phyloP scores from a whole-genome alignment of 2,329 filamentous ascomycete species.

The Penicillium sp. region DNA sequence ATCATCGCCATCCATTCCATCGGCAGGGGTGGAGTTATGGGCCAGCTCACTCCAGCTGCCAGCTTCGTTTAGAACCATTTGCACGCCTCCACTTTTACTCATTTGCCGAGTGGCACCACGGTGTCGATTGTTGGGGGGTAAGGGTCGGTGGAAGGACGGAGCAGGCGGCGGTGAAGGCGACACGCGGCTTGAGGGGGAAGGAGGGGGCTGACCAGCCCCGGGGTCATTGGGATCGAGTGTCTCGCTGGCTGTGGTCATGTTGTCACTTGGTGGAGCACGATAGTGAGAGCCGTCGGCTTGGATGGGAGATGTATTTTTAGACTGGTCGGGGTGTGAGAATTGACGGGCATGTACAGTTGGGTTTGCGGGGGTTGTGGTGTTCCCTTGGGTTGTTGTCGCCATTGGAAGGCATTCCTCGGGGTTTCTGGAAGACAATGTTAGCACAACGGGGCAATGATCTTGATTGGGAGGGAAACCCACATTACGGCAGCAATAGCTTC shows the following conservation, averaged over 20 bases:
- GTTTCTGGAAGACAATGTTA: slow-evolving; percentile 29
- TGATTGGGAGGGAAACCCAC: slow-evolving; percentile 26
- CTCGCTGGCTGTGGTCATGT: slow-evolving; percentile 30
- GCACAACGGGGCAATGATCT: slow-evolving; percentile 7
- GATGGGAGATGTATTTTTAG: slow-evolving; percentile 31
- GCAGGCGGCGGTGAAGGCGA: slow-evolving; percentile 30
- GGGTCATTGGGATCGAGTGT: slow-evolving; percentile 30
- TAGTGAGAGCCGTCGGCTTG: slow-evolving; percentile 32
- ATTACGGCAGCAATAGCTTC: slow-evolving; percentile 42
- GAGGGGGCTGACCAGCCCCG: slow-evolving; percentile 20
- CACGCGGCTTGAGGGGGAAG: slow-evolving; percentile 30
- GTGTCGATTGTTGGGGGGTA: slow-evolving; percentile 45
- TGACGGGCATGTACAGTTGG: slow-evolving; percentile 36
- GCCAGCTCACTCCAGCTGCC: slow-evolving; percentile 91
- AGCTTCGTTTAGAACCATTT: slow-evolving; percentile 84
- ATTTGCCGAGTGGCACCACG: slow-evolving; percentile 67
- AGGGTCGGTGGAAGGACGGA: slow-evolving; percentile 43
- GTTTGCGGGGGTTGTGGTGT: slow-evolving; percentile 14
- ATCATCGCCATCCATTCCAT: slow-evolving; percentile 52
- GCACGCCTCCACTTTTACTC: slow-evolving; percentile 78
- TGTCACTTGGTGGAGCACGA: slow-evolving; percentile 30
- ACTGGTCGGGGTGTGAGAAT: slow-evolving; percentile 36
- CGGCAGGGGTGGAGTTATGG: slow-evolving; percentile 69
- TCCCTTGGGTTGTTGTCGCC: slow-evolving; percentile 18
- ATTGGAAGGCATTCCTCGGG: slow-evolving; percentile 40